Evolutionary conservation across 805 yeast species (phyloP), one percentile per base, ranked within the genome.

Genomic region (Saccharomycopsis fodiens): DNA sequence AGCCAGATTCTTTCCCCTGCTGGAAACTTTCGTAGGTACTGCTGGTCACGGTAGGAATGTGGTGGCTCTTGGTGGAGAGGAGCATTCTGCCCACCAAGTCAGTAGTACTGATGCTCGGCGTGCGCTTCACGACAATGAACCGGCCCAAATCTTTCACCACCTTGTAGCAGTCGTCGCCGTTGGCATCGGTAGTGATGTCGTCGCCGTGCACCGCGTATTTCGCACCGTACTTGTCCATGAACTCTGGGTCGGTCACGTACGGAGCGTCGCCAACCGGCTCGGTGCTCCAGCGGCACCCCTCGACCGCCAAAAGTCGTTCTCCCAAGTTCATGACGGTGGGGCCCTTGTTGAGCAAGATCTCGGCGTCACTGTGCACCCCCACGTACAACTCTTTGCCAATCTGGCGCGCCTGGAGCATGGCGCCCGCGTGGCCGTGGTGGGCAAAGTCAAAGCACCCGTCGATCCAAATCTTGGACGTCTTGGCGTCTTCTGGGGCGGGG

Each of bases 371-470:
- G 62, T 93, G 98, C 17, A 93, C 85, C 1, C 98, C 98, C 10
- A 86, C 95, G 46, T 67, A 76, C 36, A 88, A 72, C 52, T 78
- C 86, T 22, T 69, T 67, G 7, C 96, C 96, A 15, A 84, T 72
- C 55, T 81, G 85, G 34, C 95, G 73, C 0, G 98, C 96, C 61
- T 93, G 98, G 46, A 85, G 65, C 76, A 93, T 79, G 17, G 97
- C 98, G 25, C 97, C 97, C 2, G 97, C 95, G 57, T 93, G 98
- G 20, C 74, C 97, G 59, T 93, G 97, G 61, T 93, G 98, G 35
- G 95, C 86, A 66, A 93, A 93, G 63, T 93, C 98, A 65, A 93
- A 93, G 61, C 98, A 93, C 0, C 98, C 98, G 62, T 93, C 98
- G 23, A 93, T 78, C 98, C 98, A 93, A 49, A 91, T 82, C 42